Evolutionary conservation across 23 red algal species (phyloP), one percentile per base, ranked within the genome.

Genomic region (Gracilaria caudata): DNA sequence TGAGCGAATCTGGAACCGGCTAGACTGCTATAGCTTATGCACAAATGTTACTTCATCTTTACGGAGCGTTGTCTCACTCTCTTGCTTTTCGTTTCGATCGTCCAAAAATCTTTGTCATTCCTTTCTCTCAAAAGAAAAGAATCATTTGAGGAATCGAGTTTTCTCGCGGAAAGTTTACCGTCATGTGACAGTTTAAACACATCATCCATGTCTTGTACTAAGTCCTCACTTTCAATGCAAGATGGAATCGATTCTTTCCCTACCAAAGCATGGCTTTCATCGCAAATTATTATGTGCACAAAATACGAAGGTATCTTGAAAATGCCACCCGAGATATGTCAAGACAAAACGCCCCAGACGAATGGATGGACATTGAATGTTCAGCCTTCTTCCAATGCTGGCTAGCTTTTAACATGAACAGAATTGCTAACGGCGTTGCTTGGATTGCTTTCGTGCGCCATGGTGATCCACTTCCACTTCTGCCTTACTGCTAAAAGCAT

Each of bases 101-200:
- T n/a, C n/a, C n/a, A n/a, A n/a, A n/a, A n/a, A n/a, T n/a, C n/a
- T n/a, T n/a, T n/a, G n/a, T n/a, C n/a, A n/a, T n/a, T n/a, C n/a
- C n/a, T n/a, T n/a, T n/a, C n/a, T n/a, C n/a, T n/a, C n/a, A n/a
- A n/a, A n/a, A n/a, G n/a, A n/a, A n/a, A n/a, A 77, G 87, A 91
- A 49, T 73, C 87, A 26, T 75, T 61, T n/a, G 63, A 76, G 1
- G 74, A 91, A 59, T 76, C 87, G 47, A 91, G 74, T 58, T 70
- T 51, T 73, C 78, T 21, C 74, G 87, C 43, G 87, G 87, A 40
- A 91, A 91, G 35, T 12, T 91, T 10, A 1, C 20, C 0, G 39
- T 75, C 40, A 47, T 75, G 70, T 40, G 70, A 25, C 70, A 75
- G 70, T 75, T 75, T 40, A 75, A 29, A 40, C 49, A 75, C 70